Conservation (phyloP, 805 yeast genomes). For the Ascoidea asiatica region DNA sequence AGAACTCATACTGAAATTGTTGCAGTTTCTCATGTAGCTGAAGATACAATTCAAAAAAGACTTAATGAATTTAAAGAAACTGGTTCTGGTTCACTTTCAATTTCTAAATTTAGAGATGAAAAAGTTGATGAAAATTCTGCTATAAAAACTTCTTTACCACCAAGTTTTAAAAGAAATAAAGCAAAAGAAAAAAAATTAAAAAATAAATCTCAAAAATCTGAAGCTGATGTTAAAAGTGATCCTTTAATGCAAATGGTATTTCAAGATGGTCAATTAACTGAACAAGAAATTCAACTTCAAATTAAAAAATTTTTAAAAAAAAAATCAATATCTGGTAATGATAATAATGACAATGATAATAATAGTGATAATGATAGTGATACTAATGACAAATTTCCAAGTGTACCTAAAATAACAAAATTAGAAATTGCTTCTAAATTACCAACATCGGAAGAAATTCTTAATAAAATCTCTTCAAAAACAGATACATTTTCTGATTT, state of each 20-base stretch:
- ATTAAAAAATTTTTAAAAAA: conserved; percentile 14
- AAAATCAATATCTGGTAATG: neutral
- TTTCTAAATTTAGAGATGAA: conserved; percentile 56
- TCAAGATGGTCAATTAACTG: conserved; percentile 29
- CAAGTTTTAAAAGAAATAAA: conserved; percentile 61
- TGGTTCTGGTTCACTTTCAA: conserved; percentile 56
- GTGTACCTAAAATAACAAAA: too few relatives aligned
- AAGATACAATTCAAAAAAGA: conserved; percentile 82
- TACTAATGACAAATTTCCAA: neutral
- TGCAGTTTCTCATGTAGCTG: conserved; percentile 90
- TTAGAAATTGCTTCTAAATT: conserved; percentile 21
- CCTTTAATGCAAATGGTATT: conserved; percentile 30
- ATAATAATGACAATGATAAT: neutral
- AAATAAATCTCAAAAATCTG: conserved; percentile 20
- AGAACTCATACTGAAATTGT: conserved; percentile 89
- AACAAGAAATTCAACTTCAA: conserved; percentile 27
- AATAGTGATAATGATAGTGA: neutral
- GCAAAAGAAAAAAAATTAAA: conserved; percentile 29
- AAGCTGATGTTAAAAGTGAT: conserved; percentile 25
- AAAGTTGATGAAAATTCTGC: conserved; percentile 11
- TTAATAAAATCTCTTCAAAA: conserved; percentile 41
- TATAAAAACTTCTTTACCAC: conserved; percentile 55
- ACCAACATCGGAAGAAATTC: conserved; percentile 45
- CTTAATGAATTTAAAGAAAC: conserved; percentile 79
- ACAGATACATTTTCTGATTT: conserved; percentile 58